These are phyloP conservation scores for Mycena haematopus DNA, from an alignment of 768 basidiomycete genomes.

Conservation along the genomic window DNA sequence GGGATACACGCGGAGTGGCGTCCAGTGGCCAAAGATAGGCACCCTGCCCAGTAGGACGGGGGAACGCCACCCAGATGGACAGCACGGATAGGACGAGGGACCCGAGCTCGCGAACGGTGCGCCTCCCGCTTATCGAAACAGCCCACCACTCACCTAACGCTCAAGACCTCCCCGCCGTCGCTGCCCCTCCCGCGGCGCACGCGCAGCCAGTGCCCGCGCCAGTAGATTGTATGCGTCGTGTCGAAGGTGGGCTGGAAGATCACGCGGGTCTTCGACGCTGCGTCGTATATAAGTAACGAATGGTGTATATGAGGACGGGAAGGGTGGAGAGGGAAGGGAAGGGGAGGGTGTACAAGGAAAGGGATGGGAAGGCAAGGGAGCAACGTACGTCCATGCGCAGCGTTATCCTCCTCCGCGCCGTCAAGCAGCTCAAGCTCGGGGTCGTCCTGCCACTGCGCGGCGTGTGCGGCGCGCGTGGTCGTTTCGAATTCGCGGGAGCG, in stretches of 20 bases:
- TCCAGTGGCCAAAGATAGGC: too few species aligned
- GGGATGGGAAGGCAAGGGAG: conserved; percentile 9
- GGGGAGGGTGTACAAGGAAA: conserved; percentile 31
- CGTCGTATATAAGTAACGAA: conserved; percentile 28
- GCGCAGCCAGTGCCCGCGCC: conserved; percentile 83
- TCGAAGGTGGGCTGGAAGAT: conserved; percentile 90
- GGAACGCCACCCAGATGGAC: too few species aligned
- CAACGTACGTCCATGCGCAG: conserved; percentile 32
- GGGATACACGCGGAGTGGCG: too few species aligned
- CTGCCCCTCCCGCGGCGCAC: conserved; percentile 56
- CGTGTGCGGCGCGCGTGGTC: conserved; percentile 75
- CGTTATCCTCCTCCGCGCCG: conserved; percentile 16
- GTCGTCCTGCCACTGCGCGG: conserved; percentile 58
- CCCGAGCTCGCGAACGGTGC: neutral
- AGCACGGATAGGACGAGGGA: too few species aligned
- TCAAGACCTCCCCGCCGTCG: conserved; percentile 75
- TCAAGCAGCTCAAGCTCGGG: conserved; percentile 23
- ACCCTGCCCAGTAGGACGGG: too few species aligned
- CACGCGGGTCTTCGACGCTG: conserved; percentile 77
- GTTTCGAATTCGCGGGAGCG: conserved; percentile 90
- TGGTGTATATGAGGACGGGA: conserved; percentile 6
- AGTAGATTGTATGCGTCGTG: conserved; percentile 89
- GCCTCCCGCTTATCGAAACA: too few species aligned
- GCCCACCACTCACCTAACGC: conserved; percentile 69
- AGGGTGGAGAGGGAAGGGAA: neutral